phyloP scores from a whole-genome alignment of 768 basidiomycete species.

The Mycena albidolilacea region DNA sequence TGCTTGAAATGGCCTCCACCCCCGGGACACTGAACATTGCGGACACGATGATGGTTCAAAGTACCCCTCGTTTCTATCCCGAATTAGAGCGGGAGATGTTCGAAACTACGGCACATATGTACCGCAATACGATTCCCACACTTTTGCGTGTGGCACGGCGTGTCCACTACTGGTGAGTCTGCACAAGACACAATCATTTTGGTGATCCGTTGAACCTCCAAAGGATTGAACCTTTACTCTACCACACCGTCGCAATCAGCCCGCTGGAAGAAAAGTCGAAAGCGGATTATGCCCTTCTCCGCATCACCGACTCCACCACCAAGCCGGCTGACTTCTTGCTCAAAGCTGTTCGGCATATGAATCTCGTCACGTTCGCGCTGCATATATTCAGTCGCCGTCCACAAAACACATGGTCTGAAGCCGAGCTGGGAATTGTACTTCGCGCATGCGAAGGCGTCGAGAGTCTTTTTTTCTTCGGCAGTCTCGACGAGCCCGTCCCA shows the following conservation, averaged over 20 bases:
- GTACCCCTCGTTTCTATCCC: too few relatives aligned
- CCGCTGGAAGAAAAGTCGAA: neutral
- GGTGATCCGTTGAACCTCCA: neutral
- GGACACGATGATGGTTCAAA: too few relatives aligned
- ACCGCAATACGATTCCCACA: neutral
- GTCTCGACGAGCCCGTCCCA: too few relatives aligned
- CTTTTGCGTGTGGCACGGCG: constrained; percentile 1
- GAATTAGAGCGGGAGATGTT: neutral
- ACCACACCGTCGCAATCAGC: neutral
- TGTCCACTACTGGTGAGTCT: neutral
- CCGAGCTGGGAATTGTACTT: constrained; percentile 1
- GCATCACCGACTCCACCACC: neutral
- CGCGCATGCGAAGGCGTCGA: neutral
- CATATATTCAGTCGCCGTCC: neutral
- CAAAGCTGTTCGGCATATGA: neutral
- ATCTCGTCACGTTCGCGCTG: neutral
- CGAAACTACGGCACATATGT: constrained; percentile 5
- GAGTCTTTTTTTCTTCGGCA: neutral
- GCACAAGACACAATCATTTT: neutral
- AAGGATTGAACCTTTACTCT: constrained; percentile 17
- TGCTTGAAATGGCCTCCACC: too few relatives aligned
- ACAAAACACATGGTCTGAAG: neutral
- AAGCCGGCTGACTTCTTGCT: constrained; percentile 1
- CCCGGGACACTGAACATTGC: too few relatives aligned
- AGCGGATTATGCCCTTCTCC: neutral